These are phyloP conservation scores for Aspergillus quadricinctus DNA, from an alignment of 2,329 filamentous ascomycete species.

Conservation along the genomic window DNA sequence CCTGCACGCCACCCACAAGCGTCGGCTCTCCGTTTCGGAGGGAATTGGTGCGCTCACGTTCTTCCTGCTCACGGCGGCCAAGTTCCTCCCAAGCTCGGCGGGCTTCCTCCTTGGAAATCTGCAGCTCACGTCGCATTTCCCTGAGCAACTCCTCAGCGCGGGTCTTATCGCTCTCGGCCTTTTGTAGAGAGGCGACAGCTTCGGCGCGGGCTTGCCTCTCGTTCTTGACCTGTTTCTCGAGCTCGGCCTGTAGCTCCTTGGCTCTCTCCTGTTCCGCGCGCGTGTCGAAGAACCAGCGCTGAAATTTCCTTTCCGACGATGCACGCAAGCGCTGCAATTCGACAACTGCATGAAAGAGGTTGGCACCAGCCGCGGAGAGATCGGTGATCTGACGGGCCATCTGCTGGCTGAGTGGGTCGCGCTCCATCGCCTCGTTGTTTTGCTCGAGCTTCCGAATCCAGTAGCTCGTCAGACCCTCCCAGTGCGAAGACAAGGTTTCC, in stretches of 20 bases:
- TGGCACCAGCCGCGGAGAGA: conserved; percentile 92
- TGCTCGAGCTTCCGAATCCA: conserved; percentile 93
- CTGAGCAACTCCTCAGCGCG: conserved; percentile 72
- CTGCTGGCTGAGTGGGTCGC: conserved; percentile 79
- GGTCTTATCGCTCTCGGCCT: conserved; percentile 63
- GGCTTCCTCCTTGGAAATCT: conserved; percentile 94
- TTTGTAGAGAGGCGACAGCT: conserved; percentile 61
- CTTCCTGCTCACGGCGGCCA: conserved; percentile 85
- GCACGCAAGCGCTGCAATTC: conserved; percentile 90
- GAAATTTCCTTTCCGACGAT: conserved; percentile 95
- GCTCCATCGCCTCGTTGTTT: conserved; percentile 78
- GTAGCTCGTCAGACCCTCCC: conserved; percentile 95
- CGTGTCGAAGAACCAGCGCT: conserved; percentile 97
- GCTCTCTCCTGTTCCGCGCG: conserved; percentile 79
- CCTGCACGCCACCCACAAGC: conserved; percentile 86
- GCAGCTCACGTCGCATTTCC: conserved; percentile 88
- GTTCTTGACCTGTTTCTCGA: conserved; percentile 70
- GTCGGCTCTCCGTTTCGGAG: conserved; percentile 84
- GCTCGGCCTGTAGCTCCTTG: conserved; percentile 73
- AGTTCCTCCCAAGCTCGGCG: conserved; percentile 96
- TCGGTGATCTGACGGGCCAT: conserved; percentile 93
- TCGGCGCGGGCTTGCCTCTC: conserved; percentile 69
- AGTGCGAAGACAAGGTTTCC: conserved; percentile 95
- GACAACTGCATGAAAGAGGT: conserved; percentile 95
- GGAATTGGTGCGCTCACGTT: conserved; percentile 80